Evolutionary conservation across 2,329 filamentous ascomycete species (phyloP), one percentile per base, ranked within the genome.

Genomic region (Fusarium albosuccineum): DNA sequence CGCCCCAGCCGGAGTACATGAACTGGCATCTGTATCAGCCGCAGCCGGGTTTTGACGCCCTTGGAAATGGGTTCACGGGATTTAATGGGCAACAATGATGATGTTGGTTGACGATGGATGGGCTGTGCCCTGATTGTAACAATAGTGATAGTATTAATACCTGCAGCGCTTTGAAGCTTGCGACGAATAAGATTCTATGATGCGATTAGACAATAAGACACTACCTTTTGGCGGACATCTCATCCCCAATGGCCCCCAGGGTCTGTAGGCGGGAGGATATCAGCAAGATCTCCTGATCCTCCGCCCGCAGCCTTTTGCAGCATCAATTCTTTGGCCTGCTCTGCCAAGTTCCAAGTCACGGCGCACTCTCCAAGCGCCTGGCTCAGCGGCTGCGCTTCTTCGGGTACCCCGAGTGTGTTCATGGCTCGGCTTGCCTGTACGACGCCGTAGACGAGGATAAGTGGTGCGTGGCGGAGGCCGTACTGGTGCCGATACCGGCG

Each of bases 11-110:
- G 3, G 74, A 75, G 8, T 75, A 65, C 41, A 65, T 68, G 42
- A 66, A 54, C 8, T 75, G 66, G 73, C 71, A 71, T 33, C 53
- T 76, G 44, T 77, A 77, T n/a, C 70, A 67, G n/a, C 29, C 71
- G 6, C 70, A 66, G 10, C 29, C 71, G 7, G 68, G 69, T 1
- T 73, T 75, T 46, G 66, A 68, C 1, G 45, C 41, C 0, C 34
- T 76, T 34, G 71, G 65, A 0, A 68, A 71, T 42, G 69, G 68
- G 0, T 76, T 73, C 16, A 55, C 70, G n/a, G 71, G 71, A 5
- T 73, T 73, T 53, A 67, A 73, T 51, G 66, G 66, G 37, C 70
- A 73, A 14, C 49, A 67, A 29, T 52, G 34, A 71, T 44, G 41
- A 37, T 8, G 26, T n/a, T 36, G 34, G 34, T 10, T 17, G n/a